Conservation (phyloP, 1,284 basidiomycete genomes). For the Ganoderma leucocontextum region DNA sequence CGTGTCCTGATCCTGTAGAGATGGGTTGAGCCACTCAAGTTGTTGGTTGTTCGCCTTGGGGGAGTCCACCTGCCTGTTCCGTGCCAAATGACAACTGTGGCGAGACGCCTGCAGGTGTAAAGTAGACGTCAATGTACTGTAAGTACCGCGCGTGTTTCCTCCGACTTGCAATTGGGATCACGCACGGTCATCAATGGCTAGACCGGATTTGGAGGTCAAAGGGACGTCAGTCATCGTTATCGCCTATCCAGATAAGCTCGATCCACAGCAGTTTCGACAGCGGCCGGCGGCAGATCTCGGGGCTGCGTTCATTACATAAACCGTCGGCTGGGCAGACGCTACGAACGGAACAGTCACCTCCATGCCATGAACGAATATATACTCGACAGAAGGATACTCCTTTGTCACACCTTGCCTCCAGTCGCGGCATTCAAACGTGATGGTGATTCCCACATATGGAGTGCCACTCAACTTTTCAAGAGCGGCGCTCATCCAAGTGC, state of each 20-base stretch:
- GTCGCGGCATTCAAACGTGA: neutral
- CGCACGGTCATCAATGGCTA: neutral
- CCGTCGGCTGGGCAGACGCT: neutral
- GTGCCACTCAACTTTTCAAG: neutral
- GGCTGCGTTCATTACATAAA: neutral
- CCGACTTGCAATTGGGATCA: neutral
- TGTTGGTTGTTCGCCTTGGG: neutral
- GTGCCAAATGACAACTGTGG: neutral
- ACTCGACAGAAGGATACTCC: neutral
- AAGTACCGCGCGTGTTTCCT: neutral
- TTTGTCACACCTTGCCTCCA: neutral
- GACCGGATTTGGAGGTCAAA: conserved; percentile 23
- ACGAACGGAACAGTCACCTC: neutral
- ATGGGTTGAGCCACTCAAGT: neutral
- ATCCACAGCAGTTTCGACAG: conserved; percentile 18
- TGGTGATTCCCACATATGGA: neutral
- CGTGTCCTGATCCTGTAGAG: neutral
- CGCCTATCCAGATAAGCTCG: conserved; percentile 12
- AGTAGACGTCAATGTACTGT: neutral
- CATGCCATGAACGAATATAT: neutral
- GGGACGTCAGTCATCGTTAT: conserved; percentile 11
- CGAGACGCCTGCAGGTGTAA: neutral
- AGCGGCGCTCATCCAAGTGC: conserved; percentile 7
- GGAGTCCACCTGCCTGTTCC: neutral
- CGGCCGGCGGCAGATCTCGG: conserved; percentile 16